Base-by-base conservation (phyloP, 495 filamentous ascomycete species). In the Trypethelium eluteriae region DNA sequence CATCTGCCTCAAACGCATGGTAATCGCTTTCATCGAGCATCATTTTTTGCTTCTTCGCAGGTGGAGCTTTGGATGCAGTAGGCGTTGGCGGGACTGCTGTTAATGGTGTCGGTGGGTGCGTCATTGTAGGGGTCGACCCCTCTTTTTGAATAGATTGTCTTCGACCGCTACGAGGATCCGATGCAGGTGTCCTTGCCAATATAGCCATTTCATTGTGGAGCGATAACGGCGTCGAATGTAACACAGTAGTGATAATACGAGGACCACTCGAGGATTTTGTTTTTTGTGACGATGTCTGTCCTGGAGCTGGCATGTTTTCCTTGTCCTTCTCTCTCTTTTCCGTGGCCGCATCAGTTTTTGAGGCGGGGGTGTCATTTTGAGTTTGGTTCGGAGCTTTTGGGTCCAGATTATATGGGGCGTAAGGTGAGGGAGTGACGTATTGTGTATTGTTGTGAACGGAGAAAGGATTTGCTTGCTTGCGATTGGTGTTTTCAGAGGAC, bases 371-470 rank as follows among this genome's bases (percentile, higher is more conserved):
- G 36, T 59, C 53, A 14, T 34, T 14, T 73, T 75, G 61, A 64
- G 68, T 35, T 66, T 67, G 39, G 36, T 41, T 34, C 62, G 64
- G 12, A 32, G 7, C 63, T n/a, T 65, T 69, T 39, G 66, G 53
- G 18, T 59, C 53, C 6, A 59, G 18, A 18, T 10, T 18, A 9
- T 59, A 32, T 14, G 4, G 3, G 25, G 87, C 89, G 74, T 87
- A 91, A 2, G 93, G 82, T 0, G 93, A 97, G 0, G 92, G 94
- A 0, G 92, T 96, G 12, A 98, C 79, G 74, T 90, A 89, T 63
- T 86, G 82, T 69, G 89, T 96, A 73, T 91, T 88, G 73, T 96
- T 96, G 73, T 99, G 92, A 39, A 99, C 86, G 3, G 91, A 96
- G 68, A 89, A 93, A 4, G 88, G 88, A 0, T 82, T 80, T 25